Evolutionary conservation across 495 filamentous ascomycete species (phyloP).

Genomic region (Amphirosellinia nigrospora): DNA sequence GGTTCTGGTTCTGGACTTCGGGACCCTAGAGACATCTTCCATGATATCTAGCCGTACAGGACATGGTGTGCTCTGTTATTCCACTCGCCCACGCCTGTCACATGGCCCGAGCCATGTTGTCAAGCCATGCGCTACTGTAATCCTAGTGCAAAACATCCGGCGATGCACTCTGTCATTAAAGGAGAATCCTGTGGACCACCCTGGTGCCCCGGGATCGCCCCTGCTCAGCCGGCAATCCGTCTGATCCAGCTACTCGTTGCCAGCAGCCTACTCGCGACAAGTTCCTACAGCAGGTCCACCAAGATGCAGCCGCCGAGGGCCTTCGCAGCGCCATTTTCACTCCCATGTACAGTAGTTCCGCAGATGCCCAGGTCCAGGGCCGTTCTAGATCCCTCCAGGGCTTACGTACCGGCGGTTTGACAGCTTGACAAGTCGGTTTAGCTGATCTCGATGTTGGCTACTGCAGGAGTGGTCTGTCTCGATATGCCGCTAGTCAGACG

Average conservation of each 20-base stretch:
- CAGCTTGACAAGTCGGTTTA: constrained; percentile 22
- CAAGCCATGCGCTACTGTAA: background rate
- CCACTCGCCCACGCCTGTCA: background rate
- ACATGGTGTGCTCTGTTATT: background rate
- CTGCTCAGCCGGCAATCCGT: constrained; percentile 18
- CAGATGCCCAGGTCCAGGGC: constrained; percentile 14
- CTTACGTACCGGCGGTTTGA: background rate
- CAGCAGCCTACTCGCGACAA: background rate
- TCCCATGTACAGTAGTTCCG: background rate
- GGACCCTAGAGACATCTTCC: constrained; percentile 7
- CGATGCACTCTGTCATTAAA: constrained; percentile 19
- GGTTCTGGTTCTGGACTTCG: constrained; percentile 6
- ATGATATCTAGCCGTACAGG: background rate
- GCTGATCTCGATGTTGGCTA: constrained; percentile 10
- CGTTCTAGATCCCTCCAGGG: constrained; percentile 17
- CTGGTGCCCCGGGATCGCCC: constrained; percentile 9
- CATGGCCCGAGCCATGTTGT: background rate
- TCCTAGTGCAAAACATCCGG: constrained; percentile 7
- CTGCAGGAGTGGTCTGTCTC: constrained; percentile 21
- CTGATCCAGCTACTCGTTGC: background rate
- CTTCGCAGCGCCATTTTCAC: background rate
- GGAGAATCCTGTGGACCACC: constrained; percentile 8
- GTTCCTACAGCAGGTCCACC: too few relatives aligned
- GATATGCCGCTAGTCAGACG: constrained; percentile 15
- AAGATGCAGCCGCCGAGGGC: background rate